Evolutionary conservation across 768 basidiomycete species (phyloP), one percentile per base, ranked within the genome.

Genomic region (Podaxis sp.): DNA sequence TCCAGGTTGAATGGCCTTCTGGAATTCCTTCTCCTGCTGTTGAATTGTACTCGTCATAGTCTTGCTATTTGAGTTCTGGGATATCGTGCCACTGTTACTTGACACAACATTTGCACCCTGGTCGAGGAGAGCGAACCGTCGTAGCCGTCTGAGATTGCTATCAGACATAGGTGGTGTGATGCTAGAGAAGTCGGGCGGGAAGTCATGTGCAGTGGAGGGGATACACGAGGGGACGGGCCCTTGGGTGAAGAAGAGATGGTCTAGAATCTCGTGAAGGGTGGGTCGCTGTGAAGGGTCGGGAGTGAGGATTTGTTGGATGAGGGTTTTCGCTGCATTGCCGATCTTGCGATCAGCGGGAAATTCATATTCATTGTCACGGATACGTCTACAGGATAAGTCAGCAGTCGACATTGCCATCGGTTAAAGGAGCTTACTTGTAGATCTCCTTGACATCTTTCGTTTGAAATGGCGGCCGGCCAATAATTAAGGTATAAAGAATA

Each of bases 381-480:
- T 99, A 54, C 95, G 93, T 64, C 92, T 94, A 22, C 64, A 62
- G 36, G 41, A 6, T 49, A 57, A 15, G 56, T 69, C 36, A 65
- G 61, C 22, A 59, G 47, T 38, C 2, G 13, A 59, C 53, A 37
- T n/a, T n/a, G 15, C 2, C 38, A 54, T 1, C 40, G 13, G 40
- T 1, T 3, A 53, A 61, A n/a, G 50, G 36, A 15, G 64, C 86
- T 74, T 70, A 91, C 90, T 94, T 89, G 77, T 98, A 97, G 64
- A 98, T 98, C 11, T 87, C 88, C 75, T 98, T 97, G 69, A 98
- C 94, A 57, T 98, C 95, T 72, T 97, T 95, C 15, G 95, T 98
- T 74, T 99, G 97, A 80, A 99, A 99, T 0, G 96, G 96, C 1
- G 96, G 96, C n/a, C 91, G 87, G 12, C 97, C 97, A 36, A 98